Evolutionary conservation across 768 basidiomycete genomes (phyloP), one percentile per base, ranked within the genome.

Genomic region (Kwoniella dendrophila): DNA sequence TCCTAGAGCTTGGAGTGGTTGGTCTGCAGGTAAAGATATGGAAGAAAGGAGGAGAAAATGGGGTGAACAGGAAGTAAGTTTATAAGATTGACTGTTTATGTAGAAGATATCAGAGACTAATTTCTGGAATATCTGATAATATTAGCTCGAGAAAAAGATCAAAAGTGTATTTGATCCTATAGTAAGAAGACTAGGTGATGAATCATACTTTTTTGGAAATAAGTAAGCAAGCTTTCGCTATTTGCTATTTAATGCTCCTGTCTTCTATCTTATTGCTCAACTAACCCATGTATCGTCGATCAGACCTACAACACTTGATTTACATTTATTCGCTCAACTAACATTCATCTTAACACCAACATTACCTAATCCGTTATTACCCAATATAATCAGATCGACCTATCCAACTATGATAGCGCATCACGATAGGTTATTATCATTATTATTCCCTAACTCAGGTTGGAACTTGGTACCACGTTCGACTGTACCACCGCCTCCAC

Each of bases 1-100:
- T 8, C 73, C 73, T 22, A 44, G 65, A 33, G 68, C 63, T 24
- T 74, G 73, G 73, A 59, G 51, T 27, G 73, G 73, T n/a, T 75
- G 70, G 71, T 62, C 61, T 4, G 63, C 69, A 0, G 73, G 69
- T 3, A 34, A 62, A 22, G 69, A 75, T 48, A 38, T 55, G 30
- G 73, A 68, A 38, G 49, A 64, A 18, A 48, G 73, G n/a, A 47
- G 60, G 33, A 53, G 66, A 36, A 55, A 62, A 41, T 69, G 45
- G 26, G 69, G 69, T 10, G 71, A 72, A 54, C 64, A 72, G 32
- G 68, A 74, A 63, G 69, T 67, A 41, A 44, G 66, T 61, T 16
- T 2, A 30, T 34, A 12, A 38, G 7, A 36, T 29, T 34, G 6
- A 38, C 10, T 49, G 48, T 34, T 29, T 27, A 22, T 22, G 10